Percentiles rank a stretch among this genome's conserved stretches.
These are phyloP conservation scores for Musa itinerans DNA, from an alignment of 176 grass and related monocot genomes.

Conservation along the genomic window DNA sequence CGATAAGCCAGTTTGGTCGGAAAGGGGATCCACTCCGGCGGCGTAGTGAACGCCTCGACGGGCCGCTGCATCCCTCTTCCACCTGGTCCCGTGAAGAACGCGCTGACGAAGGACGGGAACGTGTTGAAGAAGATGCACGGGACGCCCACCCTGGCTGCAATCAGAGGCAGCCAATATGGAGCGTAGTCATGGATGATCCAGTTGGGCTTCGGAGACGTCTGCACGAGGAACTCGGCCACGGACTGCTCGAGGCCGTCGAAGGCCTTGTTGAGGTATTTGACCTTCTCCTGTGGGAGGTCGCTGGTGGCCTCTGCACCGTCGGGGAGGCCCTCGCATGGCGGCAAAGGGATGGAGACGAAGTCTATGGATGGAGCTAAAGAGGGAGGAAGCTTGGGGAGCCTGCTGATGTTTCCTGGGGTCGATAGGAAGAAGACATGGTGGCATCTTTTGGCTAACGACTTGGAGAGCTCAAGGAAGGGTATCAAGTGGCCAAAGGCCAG, in stretches of 20 bases:
- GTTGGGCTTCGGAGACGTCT: constrained; percentile 13
- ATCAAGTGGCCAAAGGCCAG: constrained; percentile 42
- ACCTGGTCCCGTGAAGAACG: background rate
- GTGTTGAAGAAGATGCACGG: constrained; percentile 15
- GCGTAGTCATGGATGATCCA: constrained; percentile 42
- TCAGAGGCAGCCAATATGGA: constrained; percentile 24
- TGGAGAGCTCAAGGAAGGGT: constrained; percentile 31
- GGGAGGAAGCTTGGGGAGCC: constrained; percentile 20
- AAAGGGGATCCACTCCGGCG: constrained; percentile 20
- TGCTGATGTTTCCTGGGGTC: constrained; percentile 39
- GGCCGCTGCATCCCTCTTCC: background rate
- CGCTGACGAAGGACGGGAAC: background rate
- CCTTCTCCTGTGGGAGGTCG: constrained; percentile 22
- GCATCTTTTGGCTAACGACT: constrained; percentile 26
- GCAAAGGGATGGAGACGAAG: constrained; percentile 24
- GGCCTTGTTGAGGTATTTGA: constrained; percentile 35
- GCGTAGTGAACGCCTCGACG: constrained; percentile 6
- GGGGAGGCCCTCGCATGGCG: constrained; percentile 4
- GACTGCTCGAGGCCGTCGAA: constrained; percentile 27
- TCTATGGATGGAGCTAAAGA: constrained; percentile 6
- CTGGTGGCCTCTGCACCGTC: constrained; percentile 29
- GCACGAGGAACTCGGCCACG: constrained; percentile 10
- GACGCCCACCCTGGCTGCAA: constrained; percentile 23
- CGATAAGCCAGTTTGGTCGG: background rate
- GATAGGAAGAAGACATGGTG: constrained; percentile 44